These are phyloP conservation scores for Cryphonectria parasitica DNA, from an alignment of 2,329 filamentous ascomycete species.

Conservation along the genomic window DNA sequence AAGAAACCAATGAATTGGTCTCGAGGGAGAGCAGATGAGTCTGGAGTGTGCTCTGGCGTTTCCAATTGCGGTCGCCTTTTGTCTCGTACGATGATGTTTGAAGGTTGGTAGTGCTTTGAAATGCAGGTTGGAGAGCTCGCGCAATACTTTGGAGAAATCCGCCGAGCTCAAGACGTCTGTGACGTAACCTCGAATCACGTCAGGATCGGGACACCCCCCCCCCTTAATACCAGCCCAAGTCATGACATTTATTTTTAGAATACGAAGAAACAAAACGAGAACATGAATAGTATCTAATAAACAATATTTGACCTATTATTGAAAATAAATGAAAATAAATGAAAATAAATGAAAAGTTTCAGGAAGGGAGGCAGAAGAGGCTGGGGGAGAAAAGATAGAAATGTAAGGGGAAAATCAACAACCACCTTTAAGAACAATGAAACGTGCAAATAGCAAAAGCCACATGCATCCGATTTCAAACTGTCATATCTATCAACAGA, in stretches of 20 bases:
- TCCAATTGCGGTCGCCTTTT: not conserved
- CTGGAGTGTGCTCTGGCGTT: not conserved
- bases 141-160: not conserved
- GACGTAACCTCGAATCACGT: slow-evolving; percentile 11
- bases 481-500: not conserved
- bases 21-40: not conserved
- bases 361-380: too few species aligned
- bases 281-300: too few species aligned
- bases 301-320: too few species aligned
- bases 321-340: too few species aligned
- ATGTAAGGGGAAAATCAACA: too few species aligned
- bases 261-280: not conserved
- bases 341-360: too few species aligned
- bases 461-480: not conserved
- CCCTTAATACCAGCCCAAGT: too few species aligned
- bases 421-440: not conserved
- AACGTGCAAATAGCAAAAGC: not conserved
- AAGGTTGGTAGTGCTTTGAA: not conserved
- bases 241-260: not conserved
- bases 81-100: not conserved
- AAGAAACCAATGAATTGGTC: not conserved
- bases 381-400: not conserved
- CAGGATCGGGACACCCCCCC: not conserved
- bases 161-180: not conserved
- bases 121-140: slow-evolving; percentile 1